Conservation (phyloP, 306 rosid species). For the Rubus parviflorus region DNA sequence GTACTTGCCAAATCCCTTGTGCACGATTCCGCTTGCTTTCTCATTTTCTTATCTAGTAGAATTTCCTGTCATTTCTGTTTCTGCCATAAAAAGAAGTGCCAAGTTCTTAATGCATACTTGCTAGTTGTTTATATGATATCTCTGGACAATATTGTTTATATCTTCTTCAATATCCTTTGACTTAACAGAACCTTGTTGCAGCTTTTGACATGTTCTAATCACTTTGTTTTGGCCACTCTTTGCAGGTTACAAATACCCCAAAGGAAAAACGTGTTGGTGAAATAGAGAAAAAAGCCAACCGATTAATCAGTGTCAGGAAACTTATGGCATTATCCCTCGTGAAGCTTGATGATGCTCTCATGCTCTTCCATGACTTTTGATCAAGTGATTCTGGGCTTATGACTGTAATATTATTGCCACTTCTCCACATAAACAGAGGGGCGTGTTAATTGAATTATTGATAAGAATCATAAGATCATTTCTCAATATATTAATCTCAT, state of each 20-base stretch:
- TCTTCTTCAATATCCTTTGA: not conserved
- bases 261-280: slow-evolving; percentile 40
- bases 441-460: not conserved
- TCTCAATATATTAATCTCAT: not conserved
- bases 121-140: not conserved
- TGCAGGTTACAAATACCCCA: slow-evolving; percentile 55
- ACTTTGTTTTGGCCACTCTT: slow-evolving; percentile 22
- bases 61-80: not conserved
- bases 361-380: slow-evolving; percentile 94
- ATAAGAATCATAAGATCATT: not conserved
- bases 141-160: not conserved
- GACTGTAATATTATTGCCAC: not conserved
- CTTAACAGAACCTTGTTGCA: not conserved
- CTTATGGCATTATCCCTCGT: slow-evolving; percentile 59
- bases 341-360: slow-evolving; percentile 81
- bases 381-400: slow-evolving; percentile 25
- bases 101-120: not conserved
- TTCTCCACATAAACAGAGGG: not conserved
- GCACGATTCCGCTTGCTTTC: not conserved
- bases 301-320: slow-evolving; percentile 27
- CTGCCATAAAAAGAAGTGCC: not conserved
- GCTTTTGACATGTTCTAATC: slow-evolving; percentile 3
- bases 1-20: not conserved
- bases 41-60: not conserved
- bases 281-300: slow-evolving; percentile 37